Percentiles rank a stretch among this genome's conserved stretches.
Evolutionary conservation across 352 stramenopile genomes (phyloP).

Genomic region (Globisporangium takayamanum): DNA sequence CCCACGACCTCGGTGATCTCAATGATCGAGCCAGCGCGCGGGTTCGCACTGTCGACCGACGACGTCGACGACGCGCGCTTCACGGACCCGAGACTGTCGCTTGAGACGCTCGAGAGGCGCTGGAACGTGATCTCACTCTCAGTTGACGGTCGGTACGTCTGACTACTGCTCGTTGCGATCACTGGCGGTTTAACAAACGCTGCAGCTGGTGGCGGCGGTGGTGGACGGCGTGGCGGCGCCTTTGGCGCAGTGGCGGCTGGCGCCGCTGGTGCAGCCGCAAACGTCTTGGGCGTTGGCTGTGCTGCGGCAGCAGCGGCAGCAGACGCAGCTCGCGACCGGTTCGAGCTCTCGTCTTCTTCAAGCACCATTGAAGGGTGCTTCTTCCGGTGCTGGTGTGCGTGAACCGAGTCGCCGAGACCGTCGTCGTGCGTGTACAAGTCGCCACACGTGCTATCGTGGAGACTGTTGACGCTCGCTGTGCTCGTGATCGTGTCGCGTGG

Average conservation of each 20-base stretch:
- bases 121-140: slow-evolving; percentile 14
- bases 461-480: slow-evolving; percentile 14
- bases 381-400: slow-evolving; percentile 4
- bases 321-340: background rate
- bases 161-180: background rate
- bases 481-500: slow-evolving; percentile 14
- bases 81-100: slow-evolving; percentile 13
- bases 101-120: slow-evolving; percentile 13
- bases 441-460: slow-evolving; percentile 17
- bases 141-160: slow-evolving; percentile 10
- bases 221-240: slow-evolving; percentile 1
- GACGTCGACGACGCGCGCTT: slow-evolving; percentile 18
- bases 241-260: slow-evolving; percentile 1
- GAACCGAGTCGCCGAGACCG: slow-evolving; percentile 11
- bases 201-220: slow-evolving; percentile 7
- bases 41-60: slow-evolving; percentile 12
- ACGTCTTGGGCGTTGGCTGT: background rate
- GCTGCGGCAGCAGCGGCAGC: background rate
- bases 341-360: slow-evolving; percentile 14
- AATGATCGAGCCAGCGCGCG: slow-evolving; percentile 18
- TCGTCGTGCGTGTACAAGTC: slow-evolving; percentile 16
- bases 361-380: slow-evolving; percentile 12
- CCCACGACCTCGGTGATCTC: slow-evolving; percentile 15
- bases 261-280: slow-evolving; percentile 1
- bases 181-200: slow-evolving; percentile 7